A percentile compares a stretch with the other conserved stretches of the same genome.
Evolutionary conservation across 2,329 filamentous ascomycete genomes (phyloP).

Genomic region (Talaromyces sp.): DNA sequence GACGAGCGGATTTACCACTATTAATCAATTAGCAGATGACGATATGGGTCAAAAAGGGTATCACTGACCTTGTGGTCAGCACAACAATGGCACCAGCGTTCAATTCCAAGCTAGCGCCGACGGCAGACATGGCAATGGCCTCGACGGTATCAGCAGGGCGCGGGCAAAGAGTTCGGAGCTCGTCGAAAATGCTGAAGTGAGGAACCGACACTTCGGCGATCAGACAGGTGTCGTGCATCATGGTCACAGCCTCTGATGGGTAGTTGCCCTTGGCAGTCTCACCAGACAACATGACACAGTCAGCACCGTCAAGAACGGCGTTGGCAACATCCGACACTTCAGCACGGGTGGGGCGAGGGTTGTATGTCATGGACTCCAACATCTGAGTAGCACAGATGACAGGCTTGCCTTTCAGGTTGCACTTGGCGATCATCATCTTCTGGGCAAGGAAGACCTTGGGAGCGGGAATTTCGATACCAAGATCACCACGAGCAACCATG

Average conservation of each 20-base stretch:
- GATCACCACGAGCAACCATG: constrained; percentile 98
- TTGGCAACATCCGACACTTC: constrained; percentile 99
- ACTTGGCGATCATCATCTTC: constrained; percentile 99
- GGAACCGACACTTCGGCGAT: constrained; percentile 96
- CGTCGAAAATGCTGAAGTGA: constrained; percentile 94
- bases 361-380: constrained; percentile 99
- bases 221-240: constrained; percentile 98
- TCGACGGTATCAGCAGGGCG: constrained; percentile 84
- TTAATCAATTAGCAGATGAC: constrained; percentile 18
- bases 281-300: constrained; percentile 99
- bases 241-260: constrained; percentile 81
- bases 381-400: constrained; percentile 99
- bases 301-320: constrained; percentile 92
- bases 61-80: constrained; percentile 72
- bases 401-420: constrained; percentile 98
- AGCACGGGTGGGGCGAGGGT: constrained; percentile 93
- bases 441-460: constrained; percentile 98
- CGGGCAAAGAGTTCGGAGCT: constrained; percentile 77
- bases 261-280: constrained; percentile 98
- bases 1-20: constrained; percentile 85
- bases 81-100: constrained; percentile 95
- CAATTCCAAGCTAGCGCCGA: constrained; percentile 90
- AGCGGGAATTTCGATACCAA: constrained; percentile 97
- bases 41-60: neutral
- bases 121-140: constrained; percentile 94